Evolutionary conservation across 2,329 filamentous ascomycete species (phyloP), one percentile per base, ranked within the genome.

Genomic region (Exutisphaerella laricina): DNA sequence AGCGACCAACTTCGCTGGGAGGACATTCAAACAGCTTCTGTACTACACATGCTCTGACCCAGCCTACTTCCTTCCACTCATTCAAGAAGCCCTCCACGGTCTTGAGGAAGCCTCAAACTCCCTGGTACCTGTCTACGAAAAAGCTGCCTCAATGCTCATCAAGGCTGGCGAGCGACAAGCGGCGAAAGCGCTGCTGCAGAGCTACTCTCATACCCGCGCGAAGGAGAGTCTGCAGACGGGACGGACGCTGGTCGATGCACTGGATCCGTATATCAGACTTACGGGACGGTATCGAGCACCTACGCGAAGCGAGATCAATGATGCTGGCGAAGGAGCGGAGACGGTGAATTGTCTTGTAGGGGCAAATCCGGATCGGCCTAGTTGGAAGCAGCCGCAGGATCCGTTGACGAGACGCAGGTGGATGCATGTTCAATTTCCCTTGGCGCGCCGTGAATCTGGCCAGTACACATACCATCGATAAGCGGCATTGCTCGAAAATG

Each of bases 311-410:
- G 35, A 55, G 32, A 65, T 65, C 25, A 64, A 64, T 17, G 60
- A 63, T 39, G 48, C 54, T 5, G 60, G 59, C 4, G 51, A 60
- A 20, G 61, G 60, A 1, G 55, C 53, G 5, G 61, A 63, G 51
- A 62, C 61, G 5, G 60, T 63, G n/a, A 64, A 63, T 34, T 64
- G 62, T 32, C 47, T 64, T 5, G 51, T 64, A n/a, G 62, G 61
- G 0, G 46, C 56, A 7, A 43, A 50, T 39, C 53, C 48, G 8
- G 53, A 51, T 45, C 45, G 43, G 31, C 52, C 50, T 3, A 39
- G 39, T 14, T 57, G 53, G 55, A 44, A 46, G 30, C 51, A 48
- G 40, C 48, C 45, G 12, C 45, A 48, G 26, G 26, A 38, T 13
- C 45, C 48, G 8, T 32, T 51, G 16, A 32, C 28, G 35, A 43